These are phyloP conservation scores for Diophrys sp. DNA, from an alignment of 73 alveolate species.

Conservation along the genomic window DNA sequence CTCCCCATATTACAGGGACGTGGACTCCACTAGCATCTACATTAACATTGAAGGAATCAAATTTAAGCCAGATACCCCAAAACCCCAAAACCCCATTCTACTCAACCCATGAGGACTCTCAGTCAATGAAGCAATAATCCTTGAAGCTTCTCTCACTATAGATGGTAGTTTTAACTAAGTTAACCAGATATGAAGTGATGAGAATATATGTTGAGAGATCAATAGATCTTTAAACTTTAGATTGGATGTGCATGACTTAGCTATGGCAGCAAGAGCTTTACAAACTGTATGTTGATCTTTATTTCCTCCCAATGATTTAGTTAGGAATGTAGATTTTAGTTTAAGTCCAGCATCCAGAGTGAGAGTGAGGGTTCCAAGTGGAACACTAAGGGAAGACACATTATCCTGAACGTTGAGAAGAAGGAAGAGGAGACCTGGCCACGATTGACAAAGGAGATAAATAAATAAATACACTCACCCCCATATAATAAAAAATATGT, in stretches of 20 bases:
- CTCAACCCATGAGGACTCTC: not conserved
- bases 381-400: no score
- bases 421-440: no score
- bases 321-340: not conserved
- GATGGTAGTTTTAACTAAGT: not conserved
- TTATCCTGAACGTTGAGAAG: no score
- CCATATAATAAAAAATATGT: not conserved
- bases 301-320: not conserved
- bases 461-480: no score
- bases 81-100: no score
- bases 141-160: not conserved
- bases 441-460: no score
- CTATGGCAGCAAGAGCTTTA: not conserved
- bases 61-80: not conserved
- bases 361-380: no score
- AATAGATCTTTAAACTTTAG: not conserved
- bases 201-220: not conserved
- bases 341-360: not conserved
- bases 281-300: not conserved
- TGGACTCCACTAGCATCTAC: no score
- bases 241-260: not conserved
- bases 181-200: not conserved
- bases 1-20: no score
- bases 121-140: not conserved
- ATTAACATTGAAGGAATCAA: not conserved